A percentile compares a stretch with the other conserved stretches of the same genome.
phyloP scores from a whole-genome alignment of 176 grass and related monocot genomes.

The Musa schizocarpa region DNA sequence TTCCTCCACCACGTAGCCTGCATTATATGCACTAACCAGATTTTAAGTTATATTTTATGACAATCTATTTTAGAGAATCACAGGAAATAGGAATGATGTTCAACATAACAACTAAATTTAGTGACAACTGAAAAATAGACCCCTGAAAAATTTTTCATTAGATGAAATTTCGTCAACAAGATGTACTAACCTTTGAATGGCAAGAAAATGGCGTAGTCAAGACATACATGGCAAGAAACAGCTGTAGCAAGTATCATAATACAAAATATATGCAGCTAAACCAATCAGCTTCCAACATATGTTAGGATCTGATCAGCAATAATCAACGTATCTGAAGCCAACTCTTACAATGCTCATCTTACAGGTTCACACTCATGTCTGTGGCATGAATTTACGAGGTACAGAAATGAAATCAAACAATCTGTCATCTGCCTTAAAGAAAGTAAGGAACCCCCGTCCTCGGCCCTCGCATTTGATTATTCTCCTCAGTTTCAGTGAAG shows the following conservation, averaged over 20 bases:
- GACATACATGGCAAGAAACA: background rate
- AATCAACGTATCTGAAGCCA: background rate
- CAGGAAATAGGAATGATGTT: too few relatives aligned
- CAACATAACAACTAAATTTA: too few relatives aligned
- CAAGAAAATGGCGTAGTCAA: background rate
- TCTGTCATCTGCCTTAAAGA: background rate
- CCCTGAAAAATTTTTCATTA: background rate
- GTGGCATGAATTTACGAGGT: background rate
- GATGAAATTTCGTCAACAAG: background rate
- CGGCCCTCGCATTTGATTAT: slow-evolving; percentile 13
- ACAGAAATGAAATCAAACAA: background rate
- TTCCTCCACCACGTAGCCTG: too few relatives aligned
- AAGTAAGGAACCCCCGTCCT: slow-evolving; percentile 16
- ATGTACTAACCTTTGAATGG: background rate
- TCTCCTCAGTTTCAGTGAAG: slow-evolving; percentile 20
- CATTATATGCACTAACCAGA: too few relatives aligned
- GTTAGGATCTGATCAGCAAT: background rate
- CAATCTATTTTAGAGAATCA: too few relatives aligned
- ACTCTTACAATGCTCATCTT: background rate
- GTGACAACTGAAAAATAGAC: too few relatives aligned
- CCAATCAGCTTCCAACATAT: background rate
- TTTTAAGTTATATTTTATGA: too few relatives aligned
- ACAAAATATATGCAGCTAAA: background rate
- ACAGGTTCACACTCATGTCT: background rate
- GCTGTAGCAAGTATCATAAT: background rate